These are phyloP conservation scores for Litchi chinensis DNA, from an alignment of 345 rosid species.

Conservation along the genomic window DNA sequence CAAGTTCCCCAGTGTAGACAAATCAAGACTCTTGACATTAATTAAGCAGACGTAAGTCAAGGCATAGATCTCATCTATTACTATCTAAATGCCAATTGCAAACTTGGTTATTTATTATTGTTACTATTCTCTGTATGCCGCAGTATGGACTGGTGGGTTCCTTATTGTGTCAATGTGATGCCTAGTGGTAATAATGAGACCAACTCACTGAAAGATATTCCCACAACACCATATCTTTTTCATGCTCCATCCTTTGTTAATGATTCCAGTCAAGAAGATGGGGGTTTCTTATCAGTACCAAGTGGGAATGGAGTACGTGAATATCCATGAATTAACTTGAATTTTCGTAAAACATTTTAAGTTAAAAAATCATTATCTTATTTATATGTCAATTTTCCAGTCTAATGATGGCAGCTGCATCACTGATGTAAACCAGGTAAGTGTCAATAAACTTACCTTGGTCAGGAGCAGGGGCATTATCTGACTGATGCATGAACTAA, in stretches of 20 bases:
- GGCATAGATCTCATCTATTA: slow-evolving; percentile 1
- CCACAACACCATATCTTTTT: slow-evolving; percentile 37
- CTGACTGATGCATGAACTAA: neutral
- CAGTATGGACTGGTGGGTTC: slow-evolving; percentile 47
- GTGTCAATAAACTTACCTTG: neutral
- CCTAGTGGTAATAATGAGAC: slow-evolving; percentile 17
- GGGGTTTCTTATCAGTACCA: neutral
- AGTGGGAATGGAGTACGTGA: neutral
- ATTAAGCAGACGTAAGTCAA: slow-evolving; percentile 35
- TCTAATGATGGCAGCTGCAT: slow-evolving; percentile 17
- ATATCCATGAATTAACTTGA: neutral
- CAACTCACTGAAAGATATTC: slow-evolving; percentile 34
- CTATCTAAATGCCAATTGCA: neutral
- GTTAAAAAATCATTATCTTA: slow-evolving; percentile 7
- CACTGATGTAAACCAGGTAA: slow-evolving; percentile 7
- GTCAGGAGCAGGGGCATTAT: neutral
- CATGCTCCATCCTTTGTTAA: slow-evolving; percentile 22
- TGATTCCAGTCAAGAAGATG: slow-evolving; percentile 17
- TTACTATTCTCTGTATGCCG: slow-evolving; percentile 22
- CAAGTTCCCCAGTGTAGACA: slow-evolving; percentile 34
- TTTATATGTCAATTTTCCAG: slow-evolving; percentile 14
- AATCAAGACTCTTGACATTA: slow-evolving; percentile 38
- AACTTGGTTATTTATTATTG: slow-evolving; percentile 1
- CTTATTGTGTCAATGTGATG: slow-evolving; percentile 8
- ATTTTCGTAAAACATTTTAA: neutral